Evolutionary conservation across 1,139 yeast species (phyloP), one percentile per base, ranked within the genome.

Genomic region (Meyerozyma carpophila): DNA sequence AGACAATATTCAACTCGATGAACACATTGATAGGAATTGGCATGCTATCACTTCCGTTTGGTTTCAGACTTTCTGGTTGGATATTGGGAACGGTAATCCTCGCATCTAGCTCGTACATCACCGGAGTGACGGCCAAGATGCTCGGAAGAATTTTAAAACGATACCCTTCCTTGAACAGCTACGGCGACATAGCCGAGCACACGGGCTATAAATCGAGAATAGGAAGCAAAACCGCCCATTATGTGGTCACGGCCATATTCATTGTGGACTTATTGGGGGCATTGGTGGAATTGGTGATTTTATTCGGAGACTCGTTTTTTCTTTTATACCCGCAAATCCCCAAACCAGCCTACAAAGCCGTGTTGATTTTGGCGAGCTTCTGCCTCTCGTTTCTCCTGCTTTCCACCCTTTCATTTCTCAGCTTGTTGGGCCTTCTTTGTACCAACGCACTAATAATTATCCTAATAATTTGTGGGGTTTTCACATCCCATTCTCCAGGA

Each of bases 21-120:
- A 91, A 91, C 59, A 86, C 90, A 0, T 68, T 90, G 37, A 81
- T 90, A 55, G 98, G 97, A 0, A 80, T 91, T 39, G 97, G 96
- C 3, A 74, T 91, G 56, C 71, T 91, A 32, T 84, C 96, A 1
- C 69, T 91, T 41, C 96, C 97, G 0, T 73, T 84, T 53, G 98
- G 93, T 0, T 67, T 91, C 50, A 78, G 74, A 49, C 73, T 85
- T 43, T 76, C 96, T 0, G 98, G 98, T 1, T 84, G 95, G 90
- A 58, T 84, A 3, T 47, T 79, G 18, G 97, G 97, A 1, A 49
- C 78, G 0, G 44, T 73, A 0, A 58, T 84, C 34, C 59, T 90
- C 40, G 47, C 74, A 1, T 45, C 71, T 0, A 78, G 89, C 47
- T 90, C 95, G 0, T 43, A 73, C 5, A 63, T 79, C 10, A 88